Evolutionary conservation across 2,329 filamentous ascomycete genomes (phyloP).

Genomic region (Kalmusia sp.): DNA sequence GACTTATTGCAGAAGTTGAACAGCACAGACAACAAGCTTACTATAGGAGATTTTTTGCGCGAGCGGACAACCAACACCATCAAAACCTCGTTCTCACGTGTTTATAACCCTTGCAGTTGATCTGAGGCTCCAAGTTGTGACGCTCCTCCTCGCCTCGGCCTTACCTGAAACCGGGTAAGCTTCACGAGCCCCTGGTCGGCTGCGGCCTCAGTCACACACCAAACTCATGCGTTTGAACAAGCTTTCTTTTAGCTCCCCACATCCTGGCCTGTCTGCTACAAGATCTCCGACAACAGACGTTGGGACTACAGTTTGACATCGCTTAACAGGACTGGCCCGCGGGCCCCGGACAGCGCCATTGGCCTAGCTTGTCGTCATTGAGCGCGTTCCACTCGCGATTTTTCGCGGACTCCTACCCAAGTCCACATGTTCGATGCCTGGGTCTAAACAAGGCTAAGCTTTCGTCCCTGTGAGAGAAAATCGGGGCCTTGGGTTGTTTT

Average conservation of each 20-base stretch:
- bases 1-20: not conserved
- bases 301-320: conserved; percentile 32
- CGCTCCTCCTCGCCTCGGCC: conserved; percentile 14
- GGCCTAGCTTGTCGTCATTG: conserved; percentile 23
- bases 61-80: not conserved
- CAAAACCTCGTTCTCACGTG: not conserved
- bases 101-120: not conserved
- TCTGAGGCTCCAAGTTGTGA: conserved; percentile 11
- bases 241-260: conserved; percentile 26
- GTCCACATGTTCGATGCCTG: conserved; percentile 22
- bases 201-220: conserved; percentile 36
- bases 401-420: conserved; percentile 26
- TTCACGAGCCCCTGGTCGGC: conserved; percentile 30
- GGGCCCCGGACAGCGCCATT: conserved; percentile 27
- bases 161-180: conserved; percentile 42
- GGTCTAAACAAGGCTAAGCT: conserved; percentile 24
- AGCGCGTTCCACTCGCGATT: conserved; percentile 43
- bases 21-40: not conserved
- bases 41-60: not conserved
- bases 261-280: conserved; percentile 41
- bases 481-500: conserved; percentile 25
- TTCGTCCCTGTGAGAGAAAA: conserved; percentile 36
- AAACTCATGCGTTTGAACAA: conserved; percentile 48
- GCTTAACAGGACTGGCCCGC: conserved; percentile 23
- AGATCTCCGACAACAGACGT: conserved; percentile 42